Percentiles rank a stretch among this genome's conserved stretches.
Evolutionary conservation across 106 monocot species (phyloP).

Genomic region (Apostasia shenzhenica): DNA sequence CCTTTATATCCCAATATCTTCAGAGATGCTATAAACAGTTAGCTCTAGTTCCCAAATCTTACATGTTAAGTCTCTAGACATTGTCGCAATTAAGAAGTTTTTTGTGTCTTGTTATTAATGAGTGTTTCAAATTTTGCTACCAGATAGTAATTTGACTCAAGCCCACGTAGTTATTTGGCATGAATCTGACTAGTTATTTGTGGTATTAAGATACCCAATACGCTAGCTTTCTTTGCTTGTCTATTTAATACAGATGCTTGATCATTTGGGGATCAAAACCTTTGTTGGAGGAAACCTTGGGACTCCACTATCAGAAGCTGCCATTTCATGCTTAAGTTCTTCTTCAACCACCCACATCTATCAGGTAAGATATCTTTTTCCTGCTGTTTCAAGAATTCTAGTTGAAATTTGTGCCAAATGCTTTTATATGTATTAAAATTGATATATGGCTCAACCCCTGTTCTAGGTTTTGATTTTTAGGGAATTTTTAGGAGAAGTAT

Average conservation of each 20-base stretch:
- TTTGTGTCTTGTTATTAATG: too few species aligned
- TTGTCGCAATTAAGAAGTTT: too few species aligned
- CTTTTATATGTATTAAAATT: neutral
- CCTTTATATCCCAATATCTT: neutral
- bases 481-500: too few species aligned
- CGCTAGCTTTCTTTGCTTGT: neutral
- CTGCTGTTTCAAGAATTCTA: neutral
- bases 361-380: slow-evolving; percentile 18
- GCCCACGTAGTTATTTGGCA: too few species aligned
- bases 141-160: too few species aligned
- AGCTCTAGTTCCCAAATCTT: too few species aligned
- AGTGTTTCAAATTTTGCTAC: too few species aligned
- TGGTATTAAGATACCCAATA: neutral
- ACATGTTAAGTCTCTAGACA: too few species aligned
- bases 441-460: neutral
- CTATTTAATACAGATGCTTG: slow-evolving; percentile 33
- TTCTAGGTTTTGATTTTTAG: too few species aligned
- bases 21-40: too few species aligned
- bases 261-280: slow-evolving; percentile 30
- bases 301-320: slow-evolving; percentile 43
- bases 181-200: too few species aligned
- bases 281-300: slow-evolving; percentile 56
- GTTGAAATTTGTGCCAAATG: neutral
- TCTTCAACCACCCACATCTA: slow-evolving; percentile 8
- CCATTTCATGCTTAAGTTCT: slow-evolving; percentile 17